Evolutionary conservation across 2,329 filamentous ascomycete genomes (phyloP).

Genomic region (Onygenales sp.): DNA sequence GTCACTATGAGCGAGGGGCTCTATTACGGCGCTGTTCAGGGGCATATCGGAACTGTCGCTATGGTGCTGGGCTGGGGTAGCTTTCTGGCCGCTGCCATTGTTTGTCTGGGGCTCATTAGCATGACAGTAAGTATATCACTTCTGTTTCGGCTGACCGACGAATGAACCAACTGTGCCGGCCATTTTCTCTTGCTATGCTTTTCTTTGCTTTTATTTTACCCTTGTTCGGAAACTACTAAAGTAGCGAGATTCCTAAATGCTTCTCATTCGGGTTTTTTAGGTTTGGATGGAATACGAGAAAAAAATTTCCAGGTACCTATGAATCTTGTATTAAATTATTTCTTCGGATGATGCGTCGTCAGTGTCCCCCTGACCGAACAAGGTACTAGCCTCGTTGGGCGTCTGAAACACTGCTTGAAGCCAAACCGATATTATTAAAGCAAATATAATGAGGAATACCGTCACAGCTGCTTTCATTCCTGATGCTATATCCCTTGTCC

Average conservation of each 20-base stretch:
- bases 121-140: slow-evolving; percentile 93
- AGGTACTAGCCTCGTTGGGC: no score
- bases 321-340: no score
- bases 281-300: no score
- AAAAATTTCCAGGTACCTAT: no score
- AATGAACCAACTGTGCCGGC: slow-evolving; percentile 9
- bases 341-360: no score
- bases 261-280: no score
- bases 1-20: slow-evolving; percentile 88
- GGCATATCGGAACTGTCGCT: slow-evolving; percentile 81
- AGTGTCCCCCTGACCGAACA: no score
- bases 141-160: slow-evolving; percentile 50
- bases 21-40: slow-evolving; percentile 77
- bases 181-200: background rate
- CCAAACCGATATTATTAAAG: background rate
- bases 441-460: background rate
- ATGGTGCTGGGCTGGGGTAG: slow-evolving; percentile 99
- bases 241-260: no score
- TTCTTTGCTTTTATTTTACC: no score
- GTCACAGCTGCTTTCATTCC: slow-evolving; percentile 10
- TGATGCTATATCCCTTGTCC: slow-evolving; percentile 2
- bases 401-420: background rate
- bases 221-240: no score
- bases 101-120: slow-evolving; percentile 84
- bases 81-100: slow-evolving; percentile 84